Evolutionary conservation across 2,329 filamentous ascomycete species (phyloP).

Genomic region (Didymella segeticola): DNA sequence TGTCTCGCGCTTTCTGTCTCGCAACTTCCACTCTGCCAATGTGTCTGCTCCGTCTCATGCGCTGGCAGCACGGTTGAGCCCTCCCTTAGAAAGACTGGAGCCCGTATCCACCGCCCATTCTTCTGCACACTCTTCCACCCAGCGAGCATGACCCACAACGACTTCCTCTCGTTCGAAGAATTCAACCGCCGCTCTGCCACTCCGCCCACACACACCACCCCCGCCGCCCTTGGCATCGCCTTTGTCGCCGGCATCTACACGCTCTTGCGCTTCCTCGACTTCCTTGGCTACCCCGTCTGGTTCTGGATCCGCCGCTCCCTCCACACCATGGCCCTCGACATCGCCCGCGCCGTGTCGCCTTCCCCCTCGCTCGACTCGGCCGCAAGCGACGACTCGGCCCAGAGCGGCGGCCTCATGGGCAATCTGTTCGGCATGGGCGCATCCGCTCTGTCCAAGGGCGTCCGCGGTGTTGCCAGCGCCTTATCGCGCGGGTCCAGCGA

Average conservation of each 20-base stretch:
- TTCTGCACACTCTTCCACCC: constrained; percentile 1
- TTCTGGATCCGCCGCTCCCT: constrained; percentile 61
- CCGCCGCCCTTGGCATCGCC: constrained; percentile 28
- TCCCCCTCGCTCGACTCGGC: constrained; percentile 19
- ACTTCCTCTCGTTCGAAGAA: constrained; percentile 26
- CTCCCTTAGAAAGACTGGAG: constrained; percentile 15
- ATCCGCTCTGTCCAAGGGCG: constrained; percentile 45
- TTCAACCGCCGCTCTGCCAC: constrained; percentile 23
- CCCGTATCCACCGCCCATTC: constrained; percentile 11
- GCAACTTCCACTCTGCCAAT: constrained; percentile 18
- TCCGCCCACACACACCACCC: constrained; percentile 18
- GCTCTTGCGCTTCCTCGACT: constrained; percentile 37
- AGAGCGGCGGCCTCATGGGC: constrained; percentile 35
- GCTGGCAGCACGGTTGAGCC: constrained; percentile 45
- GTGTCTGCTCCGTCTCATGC: constrained; percentile 42
- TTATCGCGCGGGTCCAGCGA: constrained; percentile 39
- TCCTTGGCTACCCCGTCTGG: constrained; percentile 45
- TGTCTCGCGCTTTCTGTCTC: constrained; percentile 19
- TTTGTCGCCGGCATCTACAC: constrained; percentile 34
- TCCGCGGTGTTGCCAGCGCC: constrained; percentile 46
- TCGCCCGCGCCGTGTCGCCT: constrained; percentile 18
- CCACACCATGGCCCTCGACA: constrained; percentile 17
- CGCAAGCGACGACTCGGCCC: constrained; percentile 28
- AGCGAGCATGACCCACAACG: constrained; percentile 30
- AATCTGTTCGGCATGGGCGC: constrained; percentile 49